Evolutionary conservation across 805 yeast species (phyloP), one percentile per base, ranked within the genome.

Genomic region (Metschnikowia anglica): DNA sequence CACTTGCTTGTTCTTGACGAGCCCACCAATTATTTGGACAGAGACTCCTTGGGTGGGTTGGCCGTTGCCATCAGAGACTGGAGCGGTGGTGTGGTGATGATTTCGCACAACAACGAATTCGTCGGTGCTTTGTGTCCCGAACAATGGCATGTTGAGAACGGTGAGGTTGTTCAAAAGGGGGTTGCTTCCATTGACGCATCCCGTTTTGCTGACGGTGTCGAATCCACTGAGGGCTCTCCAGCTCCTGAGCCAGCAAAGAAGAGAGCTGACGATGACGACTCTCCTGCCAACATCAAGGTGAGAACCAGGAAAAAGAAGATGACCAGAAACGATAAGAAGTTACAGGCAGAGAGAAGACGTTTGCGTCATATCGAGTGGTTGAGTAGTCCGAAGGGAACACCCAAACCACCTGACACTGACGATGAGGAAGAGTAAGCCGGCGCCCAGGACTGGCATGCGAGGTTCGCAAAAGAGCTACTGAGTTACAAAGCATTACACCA

Each of bases 21-120:
- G 79, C 99, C 99, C 64, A 91, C 98, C 60, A 91, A 91, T 73
- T 91, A 93, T 75, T 76, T 91, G 70, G 99, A 91, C 69, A 85
- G 99, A 76, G 99, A 91, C 66, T 90, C 98, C 19, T 76, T 91
- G 49, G 99, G 98, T 66, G 99, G 97, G 36, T 77, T 91, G 55
- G 98, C 99, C 21, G 81, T 91, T 57, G 99, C 99, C 38, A 93
- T 91, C 61, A 83, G 97, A 68, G 97, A 91, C 65, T 91, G 98
- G 98, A 68, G 80, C 50, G 99, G 99, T 62, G 98, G 97, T 72
- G 98, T 91, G 49, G 95, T 91, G 46, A 88, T 91, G 96, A 91
- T 91, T 70, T 90, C 98, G 51, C 99, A 91, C 74, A 91, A 91
- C 74, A 84, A 83, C 59, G 99, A 91, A 69, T 91, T 91, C 55